Evolutionary conservation across 345 rosid species (phyloP).

Genomic region (Moricandia moricandioides): DNA sequence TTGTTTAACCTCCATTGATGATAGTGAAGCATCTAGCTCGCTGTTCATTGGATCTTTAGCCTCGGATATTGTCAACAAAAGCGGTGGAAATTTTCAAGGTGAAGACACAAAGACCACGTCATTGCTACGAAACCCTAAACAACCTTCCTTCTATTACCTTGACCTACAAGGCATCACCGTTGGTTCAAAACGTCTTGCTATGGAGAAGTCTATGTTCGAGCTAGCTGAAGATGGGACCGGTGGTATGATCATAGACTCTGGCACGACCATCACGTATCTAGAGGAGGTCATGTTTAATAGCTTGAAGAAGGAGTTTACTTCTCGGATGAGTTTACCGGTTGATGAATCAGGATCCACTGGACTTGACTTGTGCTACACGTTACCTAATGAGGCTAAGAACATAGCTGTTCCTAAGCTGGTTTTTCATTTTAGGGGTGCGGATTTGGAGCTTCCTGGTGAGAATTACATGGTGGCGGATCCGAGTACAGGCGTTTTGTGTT

Average conservation of each 20-base stretch:
- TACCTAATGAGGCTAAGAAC: slow-evolving; percentile 39
- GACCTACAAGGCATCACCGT: slow-evolving; percentile 82
- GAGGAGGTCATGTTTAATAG: slow-evolving; percentile 50
- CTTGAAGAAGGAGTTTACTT: slow-evolving; percentile 54
- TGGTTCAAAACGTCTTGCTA: slow-evolving; percentile 55
- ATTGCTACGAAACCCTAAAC: slow-evolving; percentile 54
- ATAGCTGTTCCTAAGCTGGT: slow-evolving; percentile 64
- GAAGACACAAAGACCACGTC: slow-evolving; percentile 46
- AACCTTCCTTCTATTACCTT: slow-evolving; percentile 88
- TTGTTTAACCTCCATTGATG: slow-evolving; percentile 71
- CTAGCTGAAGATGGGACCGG: slow-evolving; percentile 73
- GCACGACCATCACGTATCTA: slow-evolving; percentile 80
- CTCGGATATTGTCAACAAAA: slow-evolving; percentile 13
- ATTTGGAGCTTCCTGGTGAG: slow-evolving; percentile 75
- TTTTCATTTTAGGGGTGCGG: slow-evolving; percentile 71
- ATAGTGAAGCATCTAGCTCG: slow-evolving; percentile 47
- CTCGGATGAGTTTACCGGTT: slow-evolving; percentile 47
- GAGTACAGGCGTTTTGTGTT: slow-evolving; percentile 57
- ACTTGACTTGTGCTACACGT: slow-evolving; percentile 75
- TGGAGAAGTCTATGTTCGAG: slow-evolving; percentile 60
- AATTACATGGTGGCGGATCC: slow-evolving; percentile 80
- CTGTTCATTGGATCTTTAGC: slow-evolving; percentile 53
- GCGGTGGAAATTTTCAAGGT: not conserved
- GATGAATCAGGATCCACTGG: slow-evolving; percentile 59
- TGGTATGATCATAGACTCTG: slow-evolving; percentile 88